Evolutionary conservation across 2,329 filamentous ascomycete genomes (phyloP).

Genomic region (Colletotrichum costaricense): DNA sequence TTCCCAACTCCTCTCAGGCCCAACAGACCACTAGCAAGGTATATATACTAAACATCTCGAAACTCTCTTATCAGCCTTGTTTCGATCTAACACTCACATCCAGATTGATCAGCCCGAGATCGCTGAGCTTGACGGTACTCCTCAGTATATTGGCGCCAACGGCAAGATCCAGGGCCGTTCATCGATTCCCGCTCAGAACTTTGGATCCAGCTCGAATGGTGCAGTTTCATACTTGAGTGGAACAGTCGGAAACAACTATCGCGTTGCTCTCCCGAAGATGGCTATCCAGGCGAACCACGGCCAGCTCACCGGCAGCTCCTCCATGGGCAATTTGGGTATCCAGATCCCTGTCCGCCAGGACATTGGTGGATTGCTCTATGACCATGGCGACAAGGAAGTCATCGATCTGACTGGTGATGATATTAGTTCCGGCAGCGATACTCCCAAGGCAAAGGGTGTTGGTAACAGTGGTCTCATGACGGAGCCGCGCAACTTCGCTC

Average conservation of each 20-base stretch:
- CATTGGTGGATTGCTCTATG: background rate
- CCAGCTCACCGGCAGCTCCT: constrained; percentile 23
- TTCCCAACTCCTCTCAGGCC: constrained; percentile 1
- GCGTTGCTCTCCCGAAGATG: background rate
- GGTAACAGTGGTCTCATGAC: constrained; percentile 42
- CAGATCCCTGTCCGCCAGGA: constrained; percentile 2
- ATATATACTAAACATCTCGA: background rate
- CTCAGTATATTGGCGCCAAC: background rate
- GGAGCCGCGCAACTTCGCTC: constrained; percentile 56
- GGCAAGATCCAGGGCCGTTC: background rate
- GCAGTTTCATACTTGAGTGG: background rate
- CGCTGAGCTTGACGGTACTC: constrained; percentile 8
- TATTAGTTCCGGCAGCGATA: constrained; percentile 17
- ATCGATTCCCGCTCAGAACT: background rate
- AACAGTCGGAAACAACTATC: background rate
- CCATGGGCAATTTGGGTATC: constrained; percentile 16
- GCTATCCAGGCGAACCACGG: background rate
- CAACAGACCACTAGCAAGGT: background rate
- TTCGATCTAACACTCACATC: background rate
- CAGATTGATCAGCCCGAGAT: background rate
- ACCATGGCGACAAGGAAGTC: background rate
- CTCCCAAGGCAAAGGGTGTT: constrained; percentile 1
- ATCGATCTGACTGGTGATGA: background rate
- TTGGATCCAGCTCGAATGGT: background rate
- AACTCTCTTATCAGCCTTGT: background rate